Evolutionary conservation across 108 stramenopile species (phyloP).

Genomic region (Discostella pseudostelligera): DNA sequence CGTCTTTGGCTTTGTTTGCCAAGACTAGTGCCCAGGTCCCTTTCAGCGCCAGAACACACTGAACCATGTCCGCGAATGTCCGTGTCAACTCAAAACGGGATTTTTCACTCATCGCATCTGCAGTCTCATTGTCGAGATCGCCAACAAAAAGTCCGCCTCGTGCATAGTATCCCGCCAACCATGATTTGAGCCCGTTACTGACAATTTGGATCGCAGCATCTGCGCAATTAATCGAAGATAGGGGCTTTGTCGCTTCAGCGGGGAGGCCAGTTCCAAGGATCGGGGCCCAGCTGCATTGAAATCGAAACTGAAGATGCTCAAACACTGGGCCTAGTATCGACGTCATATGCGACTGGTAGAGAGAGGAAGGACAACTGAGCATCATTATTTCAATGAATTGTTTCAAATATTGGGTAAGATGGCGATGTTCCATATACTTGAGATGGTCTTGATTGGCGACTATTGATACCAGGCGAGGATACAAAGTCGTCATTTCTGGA

Average conservation of each 20-base stretch:
- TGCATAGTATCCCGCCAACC: slow-evolving; percentile 75
- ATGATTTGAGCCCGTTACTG: slow-evolving; percentile 55
- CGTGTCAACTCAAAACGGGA: slow-evolving; percentile 76
- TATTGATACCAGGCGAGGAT: slow-evolving; percentile 65
- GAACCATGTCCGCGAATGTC: slow-evolving; percentile 74
- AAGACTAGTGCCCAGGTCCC: slow-evolving; percentile 54
- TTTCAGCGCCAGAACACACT: slow-evolving; percentile 54
- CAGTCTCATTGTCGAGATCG: slow-evolving; percentile 70
- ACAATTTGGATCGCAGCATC: slow-evolving; percentile 59
- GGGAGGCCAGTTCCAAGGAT: slow-evolving; percentile 32
- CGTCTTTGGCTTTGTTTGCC: slow-evolving; percentile 70
- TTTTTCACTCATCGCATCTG: slow-evolving; percentile 82
- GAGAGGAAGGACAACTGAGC: slow-evolving; percentile 69
- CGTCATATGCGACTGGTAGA: slow-evolving; percentile 78
- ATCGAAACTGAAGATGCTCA: slow-evolving; percentile 71
- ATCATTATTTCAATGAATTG: slow-evolving; percentile 81
- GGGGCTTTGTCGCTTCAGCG: slow-evolving; percentile 52
- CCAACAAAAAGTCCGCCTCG: slow-evolving; percentile 86
- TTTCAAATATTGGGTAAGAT: slow-evolving; percentile 84
- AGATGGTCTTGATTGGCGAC: slow-evolving; percentile 66
- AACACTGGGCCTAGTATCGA: slow-evolving; percentile 78
- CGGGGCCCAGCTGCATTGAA: slow-evolving; percentile 76
- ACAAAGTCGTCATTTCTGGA: slow-evolving; percentile 69
- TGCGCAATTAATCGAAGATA: slow-evolving; percentile 49
- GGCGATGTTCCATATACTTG: slow-evolving; percentile 85